These are phyloP conservation scores for Entomophthora muscae DNA, from an alignment of 371 early-diverging fungal genomes.

Conservation along the genomic window DNA sequence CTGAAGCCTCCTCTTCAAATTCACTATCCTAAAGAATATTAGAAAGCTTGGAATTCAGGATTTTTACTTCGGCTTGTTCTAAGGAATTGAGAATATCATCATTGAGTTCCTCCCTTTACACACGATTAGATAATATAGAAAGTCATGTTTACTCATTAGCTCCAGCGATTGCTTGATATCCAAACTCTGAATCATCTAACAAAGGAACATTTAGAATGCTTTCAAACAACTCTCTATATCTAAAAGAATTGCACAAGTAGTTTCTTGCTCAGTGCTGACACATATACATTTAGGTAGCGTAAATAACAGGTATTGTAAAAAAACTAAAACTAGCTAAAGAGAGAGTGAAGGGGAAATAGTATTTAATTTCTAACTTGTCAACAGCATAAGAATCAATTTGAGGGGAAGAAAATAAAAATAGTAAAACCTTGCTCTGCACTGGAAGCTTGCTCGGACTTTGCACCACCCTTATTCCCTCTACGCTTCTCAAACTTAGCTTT, in stretches of 20 bases:
- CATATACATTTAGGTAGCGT: too few relatives aligned
- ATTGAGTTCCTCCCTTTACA: background rate
- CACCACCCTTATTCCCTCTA: constrained; percentile 19
- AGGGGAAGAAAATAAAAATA: background rate
- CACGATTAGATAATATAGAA: background rate
- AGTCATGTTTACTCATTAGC: background rate
- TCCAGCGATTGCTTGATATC: background rate
- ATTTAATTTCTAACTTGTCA: background rate
- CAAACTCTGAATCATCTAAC: background rate
- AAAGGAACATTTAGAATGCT: too few relatives aligned
- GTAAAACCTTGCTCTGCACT: background rate
- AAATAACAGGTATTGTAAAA: background rate
- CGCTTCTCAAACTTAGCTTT: constrained; percentile 37
- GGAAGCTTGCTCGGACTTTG: background rate
- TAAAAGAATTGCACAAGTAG: too few relatives aligned
- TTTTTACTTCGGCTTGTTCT: constrained; percentile 14
- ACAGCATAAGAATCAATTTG: background rate
- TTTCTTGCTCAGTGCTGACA: too few relatives aligned
- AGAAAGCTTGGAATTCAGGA: background rate
- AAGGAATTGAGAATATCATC: constrained; percentile 6
- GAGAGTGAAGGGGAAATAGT: background rate
- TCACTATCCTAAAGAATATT: constrained; percentile 10
- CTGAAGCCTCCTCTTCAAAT: background rate
- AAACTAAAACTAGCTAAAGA: background rate
- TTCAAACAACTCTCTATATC: too few relatives aligned